Evolutionary conservation across 148 eudicot genomes (phyloP).

Genomic region (Rhododendron simsii): DNA sequence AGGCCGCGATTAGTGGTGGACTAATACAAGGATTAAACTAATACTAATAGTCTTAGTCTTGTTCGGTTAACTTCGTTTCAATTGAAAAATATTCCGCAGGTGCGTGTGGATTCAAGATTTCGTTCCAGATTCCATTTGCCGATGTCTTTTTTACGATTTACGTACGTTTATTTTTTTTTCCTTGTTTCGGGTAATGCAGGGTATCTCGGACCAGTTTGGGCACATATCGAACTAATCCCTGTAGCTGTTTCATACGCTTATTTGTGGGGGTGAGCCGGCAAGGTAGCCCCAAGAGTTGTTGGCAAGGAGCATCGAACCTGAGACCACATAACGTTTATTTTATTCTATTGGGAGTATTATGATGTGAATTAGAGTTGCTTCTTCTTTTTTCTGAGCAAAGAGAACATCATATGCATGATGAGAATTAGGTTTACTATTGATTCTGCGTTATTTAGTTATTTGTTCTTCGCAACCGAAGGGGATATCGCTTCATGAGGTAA

Average conservation of each 20-base stretch:
- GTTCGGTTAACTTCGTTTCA: background rate
- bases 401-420: too few relatives aligned
- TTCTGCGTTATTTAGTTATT: too few relatives aligned
- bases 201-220: too few relatives aligned
- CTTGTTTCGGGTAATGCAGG: too few relatives aligned
- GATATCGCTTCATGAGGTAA: too few relatives aligned
- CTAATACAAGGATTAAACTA: background rate
- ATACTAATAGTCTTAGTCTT: background rate
- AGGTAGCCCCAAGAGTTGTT: too few relatives aligned
- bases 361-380: background rate
- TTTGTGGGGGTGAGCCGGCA: too few relatives aligned
- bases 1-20: background rate
- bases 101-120: constrained; percentile 10
- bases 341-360: background rate
- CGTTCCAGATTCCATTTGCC: background rate
- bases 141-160: background rate
- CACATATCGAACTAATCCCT: too few relatives aligned
- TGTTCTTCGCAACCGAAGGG: background rate
- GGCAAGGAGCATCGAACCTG: too few relatives aligned
- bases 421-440: background rate
- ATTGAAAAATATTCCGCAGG: constrained; percentile 1
- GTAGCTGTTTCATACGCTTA: too few relatives aligned
- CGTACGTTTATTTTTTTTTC: too few relatives aligned
- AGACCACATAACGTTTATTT: background rate
- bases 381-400: too few relatives aligned